Conservation (phyloP, 2,329 filamentous ascomycete genomes). For the Colletotrichum scovillei region DNA sequence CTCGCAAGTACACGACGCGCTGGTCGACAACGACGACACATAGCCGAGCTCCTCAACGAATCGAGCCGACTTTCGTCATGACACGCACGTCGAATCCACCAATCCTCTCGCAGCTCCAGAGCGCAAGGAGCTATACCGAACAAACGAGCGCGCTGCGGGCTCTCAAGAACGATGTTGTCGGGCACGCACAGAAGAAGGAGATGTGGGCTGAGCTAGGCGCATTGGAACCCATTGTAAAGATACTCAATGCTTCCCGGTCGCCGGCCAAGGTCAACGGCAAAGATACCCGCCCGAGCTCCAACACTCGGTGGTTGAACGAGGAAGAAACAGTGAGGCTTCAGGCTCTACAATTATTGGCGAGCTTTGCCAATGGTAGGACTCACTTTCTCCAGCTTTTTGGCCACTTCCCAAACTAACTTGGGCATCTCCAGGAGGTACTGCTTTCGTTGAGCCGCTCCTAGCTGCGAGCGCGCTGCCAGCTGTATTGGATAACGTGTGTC, state of each 20-base stretch:
- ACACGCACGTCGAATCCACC: slow-evolving; percentile 63
- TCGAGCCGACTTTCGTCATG: slow-evolving; percentile 51
- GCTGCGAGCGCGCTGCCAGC: slow-evolving; percentile 74
- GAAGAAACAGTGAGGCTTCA: slow-evolving; percentile 79
- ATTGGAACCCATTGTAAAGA: slow-evolving; percentile 66
- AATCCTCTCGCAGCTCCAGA: slow-evolving; percentile 67
- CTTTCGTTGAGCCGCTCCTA: slow-evolving; percentile 81
- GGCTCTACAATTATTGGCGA: slow-evolving; percentile 85
- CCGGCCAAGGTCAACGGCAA: slow-evolving; percentile 51
- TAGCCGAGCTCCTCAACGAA: slow-evolving; percentile 8
- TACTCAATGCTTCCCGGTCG: slow-evolving; percentile 51
- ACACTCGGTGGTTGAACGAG: slow-evolving; percentile 56
- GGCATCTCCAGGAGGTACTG: slow-evolving; percentile 73
- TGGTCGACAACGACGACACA: slow-evolving; percentile 23
- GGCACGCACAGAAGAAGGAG: slow-evolving; percentile 89
- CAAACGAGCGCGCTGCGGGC: slow-evolving; percentile 72
- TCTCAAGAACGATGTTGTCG: slow-evolving; percentile 90
- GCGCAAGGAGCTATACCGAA: slow-evolving; percentile 62
- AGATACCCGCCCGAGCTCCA: slow-evolving; percentile 46
- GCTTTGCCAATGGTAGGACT: slow-evolving; percentile 81
- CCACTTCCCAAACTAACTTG: neutral
- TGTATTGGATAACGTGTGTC: slow-evolving; percentile 78
- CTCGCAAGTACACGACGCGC: slow-evolving; percentile 27
- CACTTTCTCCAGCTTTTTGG: neutral
- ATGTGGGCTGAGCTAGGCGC: slow-evolving; percentile 78